Percentiles rank a stretch among this genome's conserved stretches.
Evolutionary conservation across 306 rosid genomes (phyloP).

Genomic region (Vigna radiata): DNA sequence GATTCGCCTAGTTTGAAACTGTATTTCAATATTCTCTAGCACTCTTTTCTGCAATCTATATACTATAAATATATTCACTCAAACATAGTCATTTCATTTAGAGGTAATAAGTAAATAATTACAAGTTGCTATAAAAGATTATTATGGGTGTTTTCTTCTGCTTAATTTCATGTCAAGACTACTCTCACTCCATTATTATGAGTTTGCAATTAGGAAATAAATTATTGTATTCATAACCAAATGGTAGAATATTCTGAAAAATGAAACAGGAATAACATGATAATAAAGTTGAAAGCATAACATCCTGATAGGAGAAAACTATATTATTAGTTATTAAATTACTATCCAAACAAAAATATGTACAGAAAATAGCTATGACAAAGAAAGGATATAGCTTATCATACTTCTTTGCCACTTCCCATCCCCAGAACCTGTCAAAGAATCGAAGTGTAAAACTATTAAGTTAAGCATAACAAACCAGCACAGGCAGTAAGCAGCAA

Average conservation of each 20-base stretch:
- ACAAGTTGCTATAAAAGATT: too few species aligned
- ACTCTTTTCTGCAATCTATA: too few species aligned
- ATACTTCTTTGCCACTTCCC: conserved; percentile 96
- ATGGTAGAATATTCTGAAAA: conserved; percentile 9
- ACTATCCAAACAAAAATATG: conserved; percentile 9
- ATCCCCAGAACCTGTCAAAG: conserved; percentile 84
- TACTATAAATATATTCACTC: too few species aligned
- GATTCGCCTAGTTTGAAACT: too few species aligned
- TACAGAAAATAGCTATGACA: conserved; percentile 8
- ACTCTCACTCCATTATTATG: conserved; percentile 15
- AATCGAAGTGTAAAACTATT: conserved; percentile 26
- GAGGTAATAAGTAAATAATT: not conserved
- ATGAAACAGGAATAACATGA: not conserved
- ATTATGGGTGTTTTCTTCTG: too few species aligned
- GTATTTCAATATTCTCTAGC: too few species aligned
- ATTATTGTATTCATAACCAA: not conserved
- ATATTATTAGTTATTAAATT: not conserved
- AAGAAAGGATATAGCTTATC: conserved; percentile 28
- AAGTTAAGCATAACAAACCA: conserved; percentile 38
- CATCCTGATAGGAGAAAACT: not conserved
- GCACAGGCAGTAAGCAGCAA: conserved; percentile 28
- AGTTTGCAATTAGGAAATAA: conserved; percentile 28
- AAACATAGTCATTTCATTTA: not conserved
- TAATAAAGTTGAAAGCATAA: conserved; percentile 7
- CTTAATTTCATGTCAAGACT: not conserved